Base-by-base conservation (phyloP, 345 rosid genomes). In the Balakata baccata region DNA sequence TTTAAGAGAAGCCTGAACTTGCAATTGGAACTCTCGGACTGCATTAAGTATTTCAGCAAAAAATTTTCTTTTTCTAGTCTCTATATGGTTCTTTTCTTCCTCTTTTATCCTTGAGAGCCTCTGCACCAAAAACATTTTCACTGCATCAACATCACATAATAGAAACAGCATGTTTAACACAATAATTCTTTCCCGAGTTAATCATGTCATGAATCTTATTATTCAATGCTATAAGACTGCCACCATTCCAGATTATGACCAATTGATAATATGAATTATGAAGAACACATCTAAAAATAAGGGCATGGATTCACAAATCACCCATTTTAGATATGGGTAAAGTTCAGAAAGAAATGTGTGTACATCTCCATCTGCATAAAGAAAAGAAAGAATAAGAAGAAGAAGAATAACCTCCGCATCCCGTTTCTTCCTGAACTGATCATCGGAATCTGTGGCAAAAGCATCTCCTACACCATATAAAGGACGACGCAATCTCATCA, bases 21-120 rank as follows among this genome's bases (percentile, higher is more conserved):
- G 90, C 77, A 89, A 81, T 84, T 91, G 96, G 77, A 89, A 93
- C 76, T 96, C 99, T 39, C 98, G 96, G 66, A 91, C 88, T 37
- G 96, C 88, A 84, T 96, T 93, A 69, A 91, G 88, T 78, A 96
- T 75, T 79, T 96, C 99, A 16, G 90, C 84, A 66, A 95, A 96
- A 83, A 96, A 96, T 64, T 85, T 91, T 78, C 89, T 88, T 82
- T 91, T 93, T 69, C 86, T 89, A 45, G 92, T 90, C 82, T 90
- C 98, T 66, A 92, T 70, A 45, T 81, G 85, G 80, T 85, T 92
- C 83, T 84, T 92, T 80, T 90, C 94, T 79, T 92, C 97, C 78
- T 92, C 98, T 81, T 89, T 92, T 73, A 95, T 75, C 78, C 96
- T 89, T 58, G 90, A 88, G 52, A 94, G 70, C 82, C 98, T 89